Percentiles rank a stretch among this genome's conserved stretches.
Conservation (phyloP, 441 rosid species). For the Pelargonium cotyledonis region DNA sequence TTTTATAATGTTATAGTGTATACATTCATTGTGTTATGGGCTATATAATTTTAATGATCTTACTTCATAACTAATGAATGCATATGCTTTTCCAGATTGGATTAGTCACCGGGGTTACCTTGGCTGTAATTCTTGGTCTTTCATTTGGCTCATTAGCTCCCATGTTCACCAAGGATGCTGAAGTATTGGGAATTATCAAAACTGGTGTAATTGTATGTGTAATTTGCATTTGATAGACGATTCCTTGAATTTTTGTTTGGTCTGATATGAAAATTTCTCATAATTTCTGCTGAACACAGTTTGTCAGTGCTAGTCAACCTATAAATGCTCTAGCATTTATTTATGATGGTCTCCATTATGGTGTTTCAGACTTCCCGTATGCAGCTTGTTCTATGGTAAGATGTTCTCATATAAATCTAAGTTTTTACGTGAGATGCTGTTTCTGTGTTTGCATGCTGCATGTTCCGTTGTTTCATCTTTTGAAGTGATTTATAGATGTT, state of each 20-base stretch:
- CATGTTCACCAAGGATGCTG: constrained; percentile 74
- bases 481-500: constrained; percentile 45
- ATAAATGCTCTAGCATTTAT: constrained; percentile 83
- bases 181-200: constrained; percentile 62
- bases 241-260: not conserved
- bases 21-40: constrained; percentile 1
- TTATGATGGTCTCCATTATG: constrained; percentile 91
- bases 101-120: constrained; percentile 49
- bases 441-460: not conserved
- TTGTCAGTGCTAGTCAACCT: constrained; percentile 89
- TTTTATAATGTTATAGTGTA: not conserved
- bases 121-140: constrained; percentile 63
- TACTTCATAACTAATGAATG: not conserved
- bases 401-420: not conserved
- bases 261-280: not conserved
- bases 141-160: constrained; percentile 68
- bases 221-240: not conserved
- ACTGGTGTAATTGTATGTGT: constrained; percentile 70
- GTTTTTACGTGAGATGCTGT: not conserved
- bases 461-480: constrained; percentile 9
- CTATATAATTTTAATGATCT: not conserved
- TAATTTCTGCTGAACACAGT: constrained; percentile 29
- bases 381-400: constrained; percentile 87
- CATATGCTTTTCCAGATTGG: constrained; percentile 55
- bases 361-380: constrained; percentile 88